Evolutionary conservation across 2,329 filamentous ascomycete genomes (phyloP), one percentile per base, ranked within the genome.

Genomic region (Arthrobotrys conoides): DNA sequence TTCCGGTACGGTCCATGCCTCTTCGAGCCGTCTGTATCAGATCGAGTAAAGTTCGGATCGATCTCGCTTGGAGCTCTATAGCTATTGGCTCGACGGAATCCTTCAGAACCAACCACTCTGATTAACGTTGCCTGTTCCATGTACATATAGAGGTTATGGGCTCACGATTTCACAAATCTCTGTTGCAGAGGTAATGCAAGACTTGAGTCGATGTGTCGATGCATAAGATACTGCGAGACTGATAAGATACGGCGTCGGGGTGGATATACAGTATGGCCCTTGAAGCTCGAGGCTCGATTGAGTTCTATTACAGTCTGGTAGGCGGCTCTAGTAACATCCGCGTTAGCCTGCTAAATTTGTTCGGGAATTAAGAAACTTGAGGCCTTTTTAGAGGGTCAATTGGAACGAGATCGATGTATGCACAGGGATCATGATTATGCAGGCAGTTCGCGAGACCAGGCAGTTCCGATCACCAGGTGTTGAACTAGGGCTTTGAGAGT

Each of bases 1-100:
- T 66, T 61, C 53, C 73, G 75, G 75, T 55, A 55, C 67, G 68
- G 61, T 72, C 75, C 75, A 68, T 72, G 68, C 75, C 75, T 51
- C 44, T 78, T 71, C 48, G 68, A 69, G 68, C 68, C 75, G 38
- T 48, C 27, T 22, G 27, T 69, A 67, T 57, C 73, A 71, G 67
- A 77, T 71, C 66, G 44, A 68, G 73, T 70, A 36, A 77, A 55
- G 67, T 24, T 73, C 27, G 24, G 70, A 73, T 73, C 67, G 73
- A 68, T 71, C 67, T 77, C 73, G 73, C 73, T 77, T 71, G 73
- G 44, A 71, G 20, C 27, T 49, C 20, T 20, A 18, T 16, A 53
- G 20, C 55, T 22, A 59, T 71, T 71, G 66, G 67, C 22, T 33
- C 30, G 41, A 51, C 20, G 30, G 41, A 20, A 18, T 61, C 30